These are phyloP conservation scores for Gossypium ekmanianum DNA, from an alignment of 345 rosid species.

Conservation along the genomic window DNA sequence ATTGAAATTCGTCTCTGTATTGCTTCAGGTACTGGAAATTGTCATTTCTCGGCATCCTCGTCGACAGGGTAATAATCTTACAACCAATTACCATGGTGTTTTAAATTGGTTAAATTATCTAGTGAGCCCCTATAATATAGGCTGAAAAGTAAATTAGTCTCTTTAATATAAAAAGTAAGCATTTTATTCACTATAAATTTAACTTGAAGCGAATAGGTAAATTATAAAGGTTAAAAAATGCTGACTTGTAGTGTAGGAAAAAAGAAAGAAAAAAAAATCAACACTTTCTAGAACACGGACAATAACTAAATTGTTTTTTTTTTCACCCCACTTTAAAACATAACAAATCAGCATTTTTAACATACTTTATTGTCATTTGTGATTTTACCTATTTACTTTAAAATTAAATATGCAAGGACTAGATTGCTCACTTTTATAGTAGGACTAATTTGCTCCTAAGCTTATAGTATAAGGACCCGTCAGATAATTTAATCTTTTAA, in stretches of 20 bases:
- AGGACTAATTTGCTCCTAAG: neutral
- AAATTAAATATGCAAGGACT: neutral
- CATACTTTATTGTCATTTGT: too few species aligned
- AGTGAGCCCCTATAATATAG: neutral
- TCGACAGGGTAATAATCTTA: conserved; percentile 33
- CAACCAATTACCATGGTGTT: neutral
- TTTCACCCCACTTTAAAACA: too few species aligned
- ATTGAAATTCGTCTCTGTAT: conserved; percentile 10
- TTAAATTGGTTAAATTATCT: neutral
- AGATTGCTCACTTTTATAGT: neutral
- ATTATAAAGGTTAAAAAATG: too few species aligned
- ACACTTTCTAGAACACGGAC: neutral
- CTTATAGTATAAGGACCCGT: neutral
- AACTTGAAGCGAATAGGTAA: neutral
- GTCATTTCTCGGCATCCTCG: conserved; percentile 53
- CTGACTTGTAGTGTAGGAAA: neutral
- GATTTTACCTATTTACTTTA: neutral
- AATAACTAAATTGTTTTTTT: too few species aligned
- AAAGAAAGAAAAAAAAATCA: neutral
- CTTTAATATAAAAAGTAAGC: neutral
- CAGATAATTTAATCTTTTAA: neutral
- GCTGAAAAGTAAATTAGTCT: neutral
- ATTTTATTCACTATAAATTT: neutral
- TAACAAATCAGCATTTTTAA: too few species aligned
- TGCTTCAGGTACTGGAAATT: conserved; percentile 72